Evolutionary conservation across 768 basidiomycete genomes (phyloP).

Genomic region (Hygrophoropsis aurantiaca): DNA sequence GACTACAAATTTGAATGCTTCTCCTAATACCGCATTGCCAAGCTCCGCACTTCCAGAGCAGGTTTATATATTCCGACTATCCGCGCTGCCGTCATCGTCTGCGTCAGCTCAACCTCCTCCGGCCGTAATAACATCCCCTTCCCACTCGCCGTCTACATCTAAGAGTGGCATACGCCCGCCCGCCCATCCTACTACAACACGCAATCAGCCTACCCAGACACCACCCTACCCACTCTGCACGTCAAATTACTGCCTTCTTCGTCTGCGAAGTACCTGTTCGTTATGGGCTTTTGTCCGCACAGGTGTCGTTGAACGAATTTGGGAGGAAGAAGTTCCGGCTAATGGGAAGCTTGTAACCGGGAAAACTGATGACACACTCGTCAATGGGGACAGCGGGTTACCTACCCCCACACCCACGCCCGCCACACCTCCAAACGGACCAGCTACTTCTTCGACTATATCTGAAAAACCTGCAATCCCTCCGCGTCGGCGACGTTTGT

Average conservation of each 20-base stretch:
- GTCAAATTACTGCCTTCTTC: slow-evolving; percentile 81
- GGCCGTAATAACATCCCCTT: slow-evolving; percentile 25
- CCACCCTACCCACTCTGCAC: slow-evolving; percentile 70
- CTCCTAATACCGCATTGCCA: slow-evolving; percentile 31
- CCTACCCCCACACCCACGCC: background rate
- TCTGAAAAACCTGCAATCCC: slow-evolving; percentile 60
- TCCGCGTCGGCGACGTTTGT: slow-evolving; percentile 59
- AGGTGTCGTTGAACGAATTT: slow-evolving; percentile 79
- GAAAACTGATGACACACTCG: background rate
- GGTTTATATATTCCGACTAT: slow-evolving; percentile 70
- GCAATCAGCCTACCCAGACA: slow-evolving; percentile 19
- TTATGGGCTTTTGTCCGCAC: slow-evolving; percentile 88
- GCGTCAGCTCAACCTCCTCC: slow-evolving; percentile 14
- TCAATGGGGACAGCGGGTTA: no score
- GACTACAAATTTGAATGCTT: slow-evolving; percentile 8
- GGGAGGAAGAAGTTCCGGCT: slow-evolving; percentile 72
- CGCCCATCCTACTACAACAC: slow-evolving; percentile 39
- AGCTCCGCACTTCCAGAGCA: slow-evolving; percentile 37
- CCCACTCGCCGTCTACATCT: slow-evolving; percentile 31
- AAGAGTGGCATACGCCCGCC: slow-evolving; percentile 15
- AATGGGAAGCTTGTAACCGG: slow-evolving; percentile 7
- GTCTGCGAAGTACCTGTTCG: slow-evolving; percentile 84
- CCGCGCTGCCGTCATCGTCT: slow-evolving; percentile 24
- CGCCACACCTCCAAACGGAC: background rate
- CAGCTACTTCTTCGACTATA: background rate